Evolutionary conservation across 2,329 filamentous ascomycete species (phyloP).

Genomic region (Diaporthe capsici): DNA sequence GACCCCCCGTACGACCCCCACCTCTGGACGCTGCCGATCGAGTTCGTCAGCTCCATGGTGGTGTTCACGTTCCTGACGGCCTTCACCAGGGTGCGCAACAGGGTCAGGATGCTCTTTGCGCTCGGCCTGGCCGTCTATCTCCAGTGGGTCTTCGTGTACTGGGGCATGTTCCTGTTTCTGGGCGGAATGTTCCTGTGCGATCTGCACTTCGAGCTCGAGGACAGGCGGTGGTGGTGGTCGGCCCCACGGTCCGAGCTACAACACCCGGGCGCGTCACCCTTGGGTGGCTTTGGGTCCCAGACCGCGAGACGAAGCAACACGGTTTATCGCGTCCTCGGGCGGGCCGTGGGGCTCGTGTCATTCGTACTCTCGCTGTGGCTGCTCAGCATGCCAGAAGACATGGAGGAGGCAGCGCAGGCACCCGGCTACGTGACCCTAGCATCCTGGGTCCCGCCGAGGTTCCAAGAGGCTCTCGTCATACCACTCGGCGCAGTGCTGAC

Average conservation of each 20-base stretch:
- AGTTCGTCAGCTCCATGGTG: conserved; percentile 54
- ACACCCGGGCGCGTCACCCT: background rate
- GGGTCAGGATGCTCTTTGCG: conserved; percentile 44
- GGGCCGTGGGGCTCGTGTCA: background rate
- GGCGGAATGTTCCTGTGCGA: conserved; percentile 52
- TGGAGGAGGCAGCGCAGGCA: background rate
- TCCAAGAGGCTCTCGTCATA: conserved; percentile 31
- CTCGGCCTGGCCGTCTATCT: conserved; percentile 45
- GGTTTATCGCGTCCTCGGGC: background rate
- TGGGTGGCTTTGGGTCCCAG: background rate
- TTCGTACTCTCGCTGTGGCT: conserved; percentile 37
- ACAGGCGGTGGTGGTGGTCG: background rate
- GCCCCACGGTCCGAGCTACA: background rate
- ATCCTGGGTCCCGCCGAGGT: background rate
- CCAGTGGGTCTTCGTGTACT: conserved; percentile 45
- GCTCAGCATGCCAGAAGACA: conserved; percentile 34
- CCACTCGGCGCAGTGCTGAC: conserved; percentile 26
- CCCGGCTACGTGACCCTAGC: background rate
- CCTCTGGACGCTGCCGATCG: conserved; percentile 55
- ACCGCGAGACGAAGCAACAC: background rate
- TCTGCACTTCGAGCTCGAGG: conserved; percentile 45
- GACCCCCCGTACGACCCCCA: conserved; percentile 50
- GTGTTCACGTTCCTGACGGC: conserved; percentile 52
- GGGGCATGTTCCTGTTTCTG: conserved; percentile 50
- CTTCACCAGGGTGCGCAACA: conserved; percentile 46